phyloP scores from a whole-genome alignment of 192 early-diverging fungal species.

The Backusella liffmaniae region DNA sequence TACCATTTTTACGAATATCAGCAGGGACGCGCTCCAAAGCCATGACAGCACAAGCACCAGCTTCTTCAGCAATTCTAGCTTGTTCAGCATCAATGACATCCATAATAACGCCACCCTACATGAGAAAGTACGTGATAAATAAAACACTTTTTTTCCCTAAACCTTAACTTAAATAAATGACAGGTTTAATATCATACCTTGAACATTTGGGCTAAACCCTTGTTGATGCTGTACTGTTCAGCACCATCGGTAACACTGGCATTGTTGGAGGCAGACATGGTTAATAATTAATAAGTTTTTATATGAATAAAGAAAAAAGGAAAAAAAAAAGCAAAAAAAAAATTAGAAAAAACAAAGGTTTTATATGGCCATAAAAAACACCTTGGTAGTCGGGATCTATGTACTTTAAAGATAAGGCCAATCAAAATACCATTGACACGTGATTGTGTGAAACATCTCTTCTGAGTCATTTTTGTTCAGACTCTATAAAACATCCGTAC shows the following conservation, averaged over 20 bases:
- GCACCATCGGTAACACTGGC: background rate
- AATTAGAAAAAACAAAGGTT: background rate
- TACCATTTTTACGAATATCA: constrained; percentile 95
- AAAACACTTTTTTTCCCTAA: background rate
- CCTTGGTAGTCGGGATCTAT: background rate
- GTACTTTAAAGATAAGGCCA: background rate
- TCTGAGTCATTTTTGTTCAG: constrained; percentile 19
- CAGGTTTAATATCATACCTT: constrained; percentile 60
- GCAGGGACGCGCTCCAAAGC: constrained; percentile 97
- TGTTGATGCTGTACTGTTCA: constrained; percentile 78
- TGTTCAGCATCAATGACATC: constrained; percentile 98
- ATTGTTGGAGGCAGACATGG: constrained; percentile 1
- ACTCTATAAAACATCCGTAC: background rate
- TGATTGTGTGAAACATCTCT: constrained; percentile 23
- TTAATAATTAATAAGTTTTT: background rate
- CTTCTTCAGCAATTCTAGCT: constrained; percentile 95
- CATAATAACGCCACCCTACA: constrained; percentile 97
- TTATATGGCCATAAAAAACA: constrained; percentile 2
- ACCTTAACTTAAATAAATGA: constrained; percentile 5
- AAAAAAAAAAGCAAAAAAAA: background rate
- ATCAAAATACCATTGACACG: background rate
- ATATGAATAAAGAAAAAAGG: background rate
- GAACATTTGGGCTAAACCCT: constrained; percentile 96
- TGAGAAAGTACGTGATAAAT: constrained; percentile 1
- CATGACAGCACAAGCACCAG: constrained; percentile 97